Conservation (phyloP, 441 rosid species). For the Theobroma grandiflorum region DNA sequence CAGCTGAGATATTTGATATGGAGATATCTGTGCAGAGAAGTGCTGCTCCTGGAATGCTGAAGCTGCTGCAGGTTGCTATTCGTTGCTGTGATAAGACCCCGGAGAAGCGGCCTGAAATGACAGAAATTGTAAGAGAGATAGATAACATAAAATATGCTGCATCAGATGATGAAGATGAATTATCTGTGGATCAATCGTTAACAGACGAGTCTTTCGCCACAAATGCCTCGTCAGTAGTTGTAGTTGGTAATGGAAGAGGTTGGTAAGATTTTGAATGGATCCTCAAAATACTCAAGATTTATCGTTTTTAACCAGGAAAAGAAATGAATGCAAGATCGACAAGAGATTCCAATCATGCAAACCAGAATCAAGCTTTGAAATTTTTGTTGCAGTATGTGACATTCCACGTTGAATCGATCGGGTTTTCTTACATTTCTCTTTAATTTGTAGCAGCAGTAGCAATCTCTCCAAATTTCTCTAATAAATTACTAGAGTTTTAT, state of each 20-base stretch:
- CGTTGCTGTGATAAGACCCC: conserved; percentile 57
- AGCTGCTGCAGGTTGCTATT: conserved; percentile 55
- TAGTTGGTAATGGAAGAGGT: background rate
- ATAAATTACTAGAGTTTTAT: too few species aligned
- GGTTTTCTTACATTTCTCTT: too few species aligned
- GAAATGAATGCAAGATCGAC: too few species aligned
- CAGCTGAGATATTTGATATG: conserved; percentile 63
- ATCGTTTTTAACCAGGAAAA: too few species aligned
- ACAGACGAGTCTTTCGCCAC: conserved; percentile 58
- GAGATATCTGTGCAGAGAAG: conserved; percentile 56
- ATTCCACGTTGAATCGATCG: too few species aligned
- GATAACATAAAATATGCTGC: conserved; percentile 41
- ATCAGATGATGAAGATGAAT: conserved; percentile 48
- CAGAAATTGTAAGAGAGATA: conserved; percentile 52
- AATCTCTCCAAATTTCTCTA: too few species aligned
- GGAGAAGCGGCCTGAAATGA: conserved; percentile 62
- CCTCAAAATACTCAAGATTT: too few species aligned
- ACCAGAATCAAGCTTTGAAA: too few species aligned
- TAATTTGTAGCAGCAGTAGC: too few species aligned
- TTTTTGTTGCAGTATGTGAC: too few species aligned
- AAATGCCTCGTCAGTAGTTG: conserved; percentile 28
- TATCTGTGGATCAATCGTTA: conserved; percentile 50
- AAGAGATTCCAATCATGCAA: too few species aligned
- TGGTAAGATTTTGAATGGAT: background rate
- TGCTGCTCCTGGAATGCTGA: conserved; percentile 52